Base-by-base conservation (phyloP, 176 grass and related monocot species). In the Zoysia pacifica region DNA sequence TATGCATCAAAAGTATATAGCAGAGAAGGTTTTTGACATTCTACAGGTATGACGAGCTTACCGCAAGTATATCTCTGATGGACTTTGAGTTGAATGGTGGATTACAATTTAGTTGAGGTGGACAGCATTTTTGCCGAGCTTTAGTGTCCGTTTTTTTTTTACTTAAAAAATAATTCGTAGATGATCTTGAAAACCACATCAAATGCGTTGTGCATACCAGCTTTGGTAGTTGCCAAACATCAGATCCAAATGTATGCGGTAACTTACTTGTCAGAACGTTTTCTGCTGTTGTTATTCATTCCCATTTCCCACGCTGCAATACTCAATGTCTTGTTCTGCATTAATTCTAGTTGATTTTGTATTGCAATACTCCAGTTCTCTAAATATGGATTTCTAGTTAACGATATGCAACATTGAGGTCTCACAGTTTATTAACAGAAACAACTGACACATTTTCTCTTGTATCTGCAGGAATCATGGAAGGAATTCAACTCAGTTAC, bases 21-120 rank as follows among this genome's bases (percentile, higher is more conserved):
- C 92, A 59, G 90, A 99, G 89, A 93, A 88, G 69, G 92, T 95
- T 87, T 94, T 99, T 66, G 88, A 91, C 16, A 95, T 99, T 89
- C 75, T 99, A 86, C 92, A 99, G 96, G 96, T 99, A 99, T 50
- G 72, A n/a, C 48, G 61, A 47, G 71, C 37, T 90, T 72, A 65
- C 66, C 77, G 50, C 65, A 55, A 61, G 13, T 65, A 51, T 28
- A 1, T 75, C 72, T 81, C 44, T 70, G 41, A 67, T 67, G 48
- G 53, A 53, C 62, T 47, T 52, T 9, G 48, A 66, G 36, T 49
- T 40, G 11, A n/a, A 63, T 39, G 6, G 19, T 79, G 60, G 48
- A 48, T 11, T 28, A 60, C 42, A 62, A 1, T 46, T 75, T 51
- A 42, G 67, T 48, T 59, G 52, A 65, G 18, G 53, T 54, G 10